These are phyloP conservation scores for Thielaviopsis ethacetica DNA, from an alignment of 2,329 filamentous ascomycete genomes.

Conservation along the genomic window DNA sequence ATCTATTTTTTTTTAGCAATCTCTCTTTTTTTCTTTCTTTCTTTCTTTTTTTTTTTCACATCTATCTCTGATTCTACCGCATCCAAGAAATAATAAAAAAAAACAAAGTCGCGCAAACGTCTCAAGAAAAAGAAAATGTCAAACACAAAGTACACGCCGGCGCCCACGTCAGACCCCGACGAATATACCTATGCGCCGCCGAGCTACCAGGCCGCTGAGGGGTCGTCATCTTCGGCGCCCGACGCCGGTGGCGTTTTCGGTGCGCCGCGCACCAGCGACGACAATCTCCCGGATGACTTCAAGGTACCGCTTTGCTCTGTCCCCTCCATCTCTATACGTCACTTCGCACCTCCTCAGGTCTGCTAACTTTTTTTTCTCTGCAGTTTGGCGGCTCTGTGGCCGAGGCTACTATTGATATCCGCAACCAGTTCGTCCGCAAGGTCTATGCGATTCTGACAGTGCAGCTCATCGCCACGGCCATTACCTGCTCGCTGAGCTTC, in stretches of 20 bases:
- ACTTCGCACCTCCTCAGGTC: background rate
- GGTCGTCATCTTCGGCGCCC: slow-evolving; percentile 38
- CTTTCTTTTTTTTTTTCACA: no score
- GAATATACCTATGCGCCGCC: slow-evolving; percentile 71
- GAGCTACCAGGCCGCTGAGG: slow-evolving; percentile 44
- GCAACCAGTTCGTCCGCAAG: slow-evolving; percentile 93
- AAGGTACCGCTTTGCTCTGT: slow-evolving; percentile 39
- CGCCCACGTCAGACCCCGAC: slow-evolving; percentile 74
- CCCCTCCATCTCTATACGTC: background rate
- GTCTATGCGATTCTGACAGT: slow-evolving; percentile 97
- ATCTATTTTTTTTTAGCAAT: background rate
- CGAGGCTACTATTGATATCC: slow-evolving; percentile 86
- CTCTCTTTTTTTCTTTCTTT: no score
- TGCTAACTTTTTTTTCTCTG: background rate
- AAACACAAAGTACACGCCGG: slow-evolving; percentile 67
- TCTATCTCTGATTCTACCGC: no score
- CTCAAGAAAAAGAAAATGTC: slow-evolving; percentile 40
- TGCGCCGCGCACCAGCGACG: slow-evolving; percentile 61
- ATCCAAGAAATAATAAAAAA: background rate
- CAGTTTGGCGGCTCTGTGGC: slow-evolving; percentile 85
- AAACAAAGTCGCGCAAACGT: background rate
- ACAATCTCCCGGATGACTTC: slow-evolving; percentile 94
- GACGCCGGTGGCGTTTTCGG: slow-evolving; percentile 38
- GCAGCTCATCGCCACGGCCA: slow-evolving; percentile 72
- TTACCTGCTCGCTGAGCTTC: slow-evolving; percentile 72